A percentile compares a stretch with the other conserved stretches of the same genome.
Conservation (phyloP, 2,329 filamentous ascomycete genomes). For the Ceratocystis cubensis region DNA sequence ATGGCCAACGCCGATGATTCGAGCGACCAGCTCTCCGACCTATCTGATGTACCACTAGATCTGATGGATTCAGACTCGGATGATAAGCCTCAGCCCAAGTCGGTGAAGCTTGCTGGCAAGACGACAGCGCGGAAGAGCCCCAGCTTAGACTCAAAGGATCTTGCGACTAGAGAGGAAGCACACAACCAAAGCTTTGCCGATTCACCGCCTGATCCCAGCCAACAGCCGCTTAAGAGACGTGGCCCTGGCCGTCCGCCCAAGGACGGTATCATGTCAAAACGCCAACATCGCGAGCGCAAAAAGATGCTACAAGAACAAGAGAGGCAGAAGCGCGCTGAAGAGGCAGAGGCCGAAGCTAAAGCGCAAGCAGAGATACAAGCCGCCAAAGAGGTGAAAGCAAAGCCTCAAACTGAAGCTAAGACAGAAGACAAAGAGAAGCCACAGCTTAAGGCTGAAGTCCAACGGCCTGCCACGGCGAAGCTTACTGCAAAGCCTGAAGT, state of each 20-base stretch:
- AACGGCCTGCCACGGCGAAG: neutral
- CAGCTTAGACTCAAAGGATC: neutral
- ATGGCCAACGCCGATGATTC: constrained; percentile 45
- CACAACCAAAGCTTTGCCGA: constrained; percentile 27
- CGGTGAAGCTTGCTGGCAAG: constrained; percentile 15
- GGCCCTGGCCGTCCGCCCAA: constrained; percentile 73
- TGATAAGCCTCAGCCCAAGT: constrained; percentile 16
- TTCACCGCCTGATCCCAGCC: constrained; percentile 26
- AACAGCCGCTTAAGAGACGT: constrained; percentile 41
- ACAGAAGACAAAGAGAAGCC: neutral
- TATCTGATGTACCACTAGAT: constrained; percentile 22
- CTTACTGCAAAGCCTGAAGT: neutral
- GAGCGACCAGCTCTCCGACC: constrained; percentile 39
- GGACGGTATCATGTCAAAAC: constrained; percentile 71
- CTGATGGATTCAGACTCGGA: constrained; percentile 18
- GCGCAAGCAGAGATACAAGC: neutral
- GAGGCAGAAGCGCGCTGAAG: constrained; percentile 23
- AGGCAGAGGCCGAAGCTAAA: constrained; percentile 4
- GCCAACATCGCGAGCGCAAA: constrained; percentile 53
- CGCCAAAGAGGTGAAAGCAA: neutral
- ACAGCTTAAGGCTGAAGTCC: neutral
- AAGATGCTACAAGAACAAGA: constrained; percentile 36
- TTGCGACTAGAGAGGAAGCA: constrained; percentile 10
- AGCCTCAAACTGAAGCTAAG: neutral
- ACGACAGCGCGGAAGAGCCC: constrained; percentile 1